Conservation (phyloP, 106 monocot genomes). For the Dioscorea dumetorum region DNA sequence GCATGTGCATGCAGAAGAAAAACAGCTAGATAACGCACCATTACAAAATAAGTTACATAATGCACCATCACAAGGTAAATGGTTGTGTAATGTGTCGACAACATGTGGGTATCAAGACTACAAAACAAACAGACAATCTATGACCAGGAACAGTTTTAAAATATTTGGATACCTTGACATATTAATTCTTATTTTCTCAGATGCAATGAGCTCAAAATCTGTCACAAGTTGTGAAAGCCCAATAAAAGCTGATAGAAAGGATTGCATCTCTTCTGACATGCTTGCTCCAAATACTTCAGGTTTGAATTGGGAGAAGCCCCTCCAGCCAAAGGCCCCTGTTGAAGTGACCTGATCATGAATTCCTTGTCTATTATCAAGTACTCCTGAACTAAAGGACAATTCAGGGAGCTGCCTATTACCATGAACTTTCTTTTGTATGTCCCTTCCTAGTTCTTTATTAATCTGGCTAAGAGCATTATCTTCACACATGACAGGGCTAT, state of each 20-base stretch:
- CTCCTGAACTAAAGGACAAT: background rate
- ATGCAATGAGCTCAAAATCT: slow-evolving; percentile 29
- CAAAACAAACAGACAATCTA: background rate
- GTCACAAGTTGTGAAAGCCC: slow-evolving; percentile 16
- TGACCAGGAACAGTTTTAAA: background rate
- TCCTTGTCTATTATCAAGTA: slow-evolving; percentile 1
- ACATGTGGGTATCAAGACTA: background rate
- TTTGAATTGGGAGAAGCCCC: background rate
- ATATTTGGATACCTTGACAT: slow-evolving; percentile 33
- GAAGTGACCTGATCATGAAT: slow-evolving; percentile 9
- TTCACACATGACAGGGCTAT: background rate
- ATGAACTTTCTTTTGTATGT: background rate
- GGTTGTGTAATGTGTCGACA: too few relatives aligned
- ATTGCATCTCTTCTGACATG: slow-evolving; percentile 5
- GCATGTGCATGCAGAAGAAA: background rate
- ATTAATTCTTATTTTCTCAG: slow-evolving; percentile 22
- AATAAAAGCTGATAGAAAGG: slow-evolving; percentile 9
- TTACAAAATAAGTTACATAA: background rate
- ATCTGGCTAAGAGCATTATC: slow-evolving; percentile 9
- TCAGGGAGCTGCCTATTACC: slow-evolving; percentile 8
- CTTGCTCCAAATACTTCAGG: background rate
- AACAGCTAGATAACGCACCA: background rate
- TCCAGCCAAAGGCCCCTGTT: background rate
- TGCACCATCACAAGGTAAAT: too few relatives aligned
- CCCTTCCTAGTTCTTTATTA: background rate